Conservation (phyloP, 345 rosid genomes). For the Syzygium aqueum region DNA sequence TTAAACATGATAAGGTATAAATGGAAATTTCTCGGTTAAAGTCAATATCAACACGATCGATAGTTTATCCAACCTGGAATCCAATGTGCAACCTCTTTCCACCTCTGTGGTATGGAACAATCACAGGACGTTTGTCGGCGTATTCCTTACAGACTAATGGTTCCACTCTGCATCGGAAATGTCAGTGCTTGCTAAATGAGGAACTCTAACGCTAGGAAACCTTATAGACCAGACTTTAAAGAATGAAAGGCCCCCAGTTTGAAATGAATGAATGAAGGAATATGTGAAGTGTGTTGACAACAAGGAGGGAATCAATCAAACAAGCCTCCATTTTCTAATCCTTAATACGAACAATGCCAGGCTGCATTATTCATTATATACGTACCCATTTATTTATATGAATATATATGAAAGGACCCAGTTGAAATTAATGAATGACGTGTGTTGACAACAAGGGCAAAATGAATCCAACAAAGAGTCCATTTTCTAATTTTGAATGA, state of each 20-base stretch:
- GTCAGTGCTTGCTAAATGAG: background rate
- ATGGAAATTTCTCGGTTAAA: background rate
- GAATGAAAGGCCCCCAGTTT: background rate
- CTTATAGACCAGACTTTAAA: background rate
- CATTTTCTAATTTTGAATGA: background rate
- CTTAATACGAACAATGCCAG: background rate
- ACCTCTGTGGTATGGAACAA: conserved; percentile 92
- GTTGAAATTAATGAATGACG: background rate
- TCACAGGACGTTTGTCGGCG: conserved; percentile 58
- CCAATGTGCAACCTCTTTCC: conserved; percentile 97
- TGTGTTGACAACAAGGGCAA: background rate
- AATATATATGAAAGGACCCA: background rate
- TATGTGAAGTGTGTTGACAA: background rate
- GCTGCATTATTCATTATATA: background rate
- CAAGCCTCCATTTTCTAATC: background rate
- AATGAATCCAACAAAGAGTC: background rate
- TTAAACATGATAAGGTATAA: background rate
- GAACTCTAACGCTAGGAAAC: background rate
- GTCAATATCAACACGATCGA: background rate
- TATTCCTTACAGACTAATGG: conserved; percentile 91
- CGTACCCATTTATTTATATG: background rate
- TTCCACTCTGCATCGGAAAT: conserved; percentile 49
- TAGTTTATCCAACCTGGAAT: conserved; percentile 43
- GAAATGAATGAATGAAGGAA: background rate
- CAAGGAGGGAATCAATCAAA: background rate